Base-by-base conservation (phyloP, 2,329 filamentous ascomycete genomes). In the Neurospora crassa region DNA sequence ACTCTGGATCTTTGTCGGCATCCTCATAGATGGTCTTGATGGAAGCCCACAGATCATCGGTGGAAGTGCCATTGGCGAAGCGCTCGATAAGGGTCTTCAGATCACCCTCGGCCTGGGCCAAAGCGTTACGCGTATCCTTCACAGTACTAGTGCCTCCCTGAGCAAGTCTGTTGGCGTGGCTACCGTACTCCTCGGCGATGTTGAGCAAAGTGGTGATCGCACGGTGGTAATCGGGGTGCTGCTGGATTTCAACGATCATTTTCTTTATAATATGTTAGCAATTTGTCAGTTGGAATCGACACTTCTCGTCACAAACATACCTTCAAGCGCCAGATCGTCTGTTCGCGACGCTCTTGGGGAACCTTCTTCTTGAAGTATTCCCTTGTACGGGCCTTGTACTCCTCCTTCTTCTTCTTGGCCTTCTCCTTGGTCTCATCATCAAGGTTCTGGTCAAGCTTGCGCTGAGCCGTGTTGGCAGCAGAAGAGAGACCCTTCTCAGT, bases 161-260 rank as follows among this genome's bases (percentile, higher is more conserved):
- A 67, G 89, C 86, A 37, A 94, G 70, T 40, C 84, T 84, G 79
- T 87, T 91, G 70, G 90, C 88, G 77, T 97, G 94, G 68, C 89
- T 87, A 72, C 89, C 89, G 78, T 99, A 99, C 76, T 90, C 88
- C 82, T 97, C 94, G 7, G 93, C 94, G 68, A 99, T 85, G 59
- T 88, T 85, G 40, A 99, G 87, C 6, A 99, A 85, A 3, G 95
- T 96, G 77, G 94, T 89, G 74, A 99, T 91, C n/a, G 96, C 96
- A 80, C 92, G 88, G 76, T 94, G 90, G 81, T 98, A 99, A 78
- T 99, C 95, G 72, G 92, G 89, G 79, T 98, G 96, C 71, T 95
- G 92, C 83, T 99, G 96, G 77, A 97, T 94, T 82, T 99, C 96
- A 67, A 97, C 90, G 47, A 99, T 84, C 92, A 98, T 97, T 89